Evolutionary conservation across 2,329 filamentous ascomycete genomes (phyloP), one percentile per base, ranked within the genome.

Genomic region (Onygenales sp.): DNA sequence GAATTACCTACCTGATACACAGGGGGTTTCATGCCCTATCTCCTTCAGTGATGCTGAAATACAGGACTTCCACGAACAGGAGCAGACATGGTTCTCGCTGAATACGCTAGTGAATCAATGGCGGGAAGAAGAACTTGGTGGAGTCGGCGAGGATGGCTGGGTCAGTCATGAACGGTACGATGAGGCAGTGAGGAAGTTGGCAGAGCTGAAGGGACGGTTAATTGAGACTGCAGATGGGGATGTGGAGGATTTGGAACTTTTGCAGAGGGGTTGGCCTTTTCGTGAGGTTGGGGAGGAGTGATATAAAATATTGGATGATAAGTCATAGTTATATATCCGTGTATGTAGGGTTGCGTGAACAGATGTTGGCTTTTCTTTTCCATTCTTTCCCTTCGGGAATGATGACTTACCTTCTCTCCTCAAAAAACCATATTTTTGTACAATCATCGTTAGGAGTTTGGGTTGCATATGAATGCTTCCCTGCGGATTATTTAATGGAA

Each of bases 91-190:
- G 59, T 55, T 52, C 31, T 48, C 58, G 11, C 33, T 57, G 10
- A 60, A 63, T 52, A 34, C 2, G 5, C 51, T 60, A 4, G 55
- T 62, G 31, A 50, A 49, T 9, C 36, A 63, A 6, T 61, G 57
- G 56, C 51, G 57, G 48, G 49, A 60, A 48, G 49, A 60, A 48
- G 49, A 60, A n/a, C 56, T 55, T 1, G 57, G 52, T 2, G 17
- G 60, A 2, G 36, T 39, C 36, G 54, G 49, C 42, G 56, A 63
- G 50, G 60, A 62, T 43, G 57, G 58, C 0, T 61, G 58, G 57
- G 1, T 59, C 37, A 44, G 51, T 45, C 56, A 54, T 31, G 36
- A 52, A n/a, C 36, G 36, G 8, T 52, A 54, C 37, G 43, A 49
- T 9, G 27, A 47, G n/a, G 42, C 44, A 40, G 17, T 34, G 13